A percentile compares a stretch with the other conserved stretches of the same genome.
These are phyloP conservation scores for Daldinia grandis DNA, from an alignment of 495 filamentous ascomycete species.

Conservation along the genomic window DNA sequence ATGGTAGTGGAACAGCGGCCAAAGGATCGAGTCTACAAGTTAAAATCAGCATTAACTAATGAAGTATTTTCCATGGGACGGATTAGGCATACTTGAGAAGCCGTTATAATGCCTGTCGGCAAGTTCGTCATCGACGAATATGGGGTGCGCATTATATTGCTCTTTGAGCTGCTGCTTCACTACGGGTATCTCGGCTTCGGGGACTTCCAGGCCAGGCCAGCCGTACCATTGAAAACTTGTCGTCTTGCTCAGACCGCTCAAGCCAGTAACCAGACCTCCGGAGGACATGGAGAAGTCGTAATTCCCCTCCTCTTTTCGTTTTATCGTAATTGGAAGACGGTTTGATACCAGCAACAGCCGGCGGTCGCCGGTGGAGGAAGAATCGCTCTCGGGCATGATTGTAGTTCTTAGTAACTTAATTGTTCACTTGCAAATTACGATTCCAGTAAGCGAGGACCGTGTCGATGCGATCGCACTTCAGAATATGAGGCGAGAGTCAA, in stretches of 20 bases:
- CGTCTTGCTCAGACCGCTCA: constrained; percentile 88
- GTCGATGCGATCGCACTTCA: not conserved
- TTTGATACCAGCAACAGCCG: constrained; percentile 89
- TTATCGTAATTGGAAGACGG: constrained; percentile 93
- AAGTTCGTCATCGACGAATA: constrained; percentile 81
- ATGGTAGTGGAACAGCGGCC: constrained; percentile 97
- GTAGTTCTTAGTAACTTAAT: not conserved
- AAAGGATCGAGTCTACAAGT: constrained; percentile 82
- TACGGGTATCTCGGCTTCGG: constrained; percentile 70
- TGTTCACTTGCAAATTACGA: not conserved
- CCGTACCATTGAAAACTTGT: constrained; percentile 98
- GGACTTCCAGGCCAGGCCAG: constrained; percentile 91
- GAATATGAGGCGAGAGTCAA: not conserved
- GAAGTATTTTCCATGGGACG: not conserved
- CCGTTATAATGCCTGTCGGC: constrained; percentile 87
- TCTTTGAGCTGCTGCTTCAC: constrained; percentile 75
- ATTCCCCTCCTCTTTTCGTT: constrained; percentile 77
- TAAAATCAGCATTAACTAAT: not conserved
- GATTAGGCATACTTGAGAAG: constrained; percentile 71
- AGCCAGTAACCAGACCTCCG: constrained; percentile 88
- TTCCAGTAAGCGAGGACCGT: not conserved
- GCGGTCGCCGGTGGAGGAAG: constrained; percentile 43
- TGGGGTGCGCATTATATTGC: constrained; percentile 75
- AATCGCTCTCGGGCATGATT: constrained; percentile 40
- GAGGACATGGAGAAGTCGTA: constrained; percentile 96